These are phyloP conservation scores for Dactylellina drechsleri DNA, from an alignment of 2,329 filamentous ascomycete species.

Conservation along the genomic window DNA sequence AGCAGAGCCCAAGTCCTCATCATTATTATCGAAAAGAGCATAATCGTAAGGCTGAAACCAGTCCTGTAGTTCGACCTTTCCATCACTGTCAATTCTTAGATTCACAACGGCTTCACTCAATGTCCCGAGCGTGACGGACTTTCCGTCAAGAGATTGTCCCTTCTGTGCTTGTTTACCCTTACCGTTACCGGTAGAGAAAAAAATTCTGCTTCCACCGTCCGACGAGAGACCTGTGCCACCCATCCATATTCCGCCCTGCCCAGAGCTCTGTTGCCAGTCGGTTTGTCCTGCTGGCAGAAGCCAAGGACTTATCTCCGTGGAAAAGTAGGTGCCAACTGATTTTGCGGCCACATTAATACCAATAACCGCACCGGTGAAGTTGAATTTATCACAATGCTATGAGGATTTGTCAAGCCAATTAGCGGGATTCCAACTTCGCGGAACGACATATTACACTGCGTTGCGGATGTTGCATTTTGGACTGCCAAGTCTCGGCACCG, in stretches of 20 bases:
- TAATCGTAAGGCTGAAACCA: slow-evolving; percentile 69
- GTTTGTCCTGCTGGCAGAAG: slow-evolving; percentile 59
- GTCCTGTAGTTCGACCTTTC: slow-evolving; percentile 65
- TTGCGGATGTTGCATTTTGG: slow-evolving; percentile 22
- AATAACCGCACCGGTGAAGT: slow-evolving; percentile 63
- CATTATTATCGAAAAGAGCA: slow-evolving; percentile 50
- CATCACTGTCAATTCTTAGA: slow-evolving; percentile 59
- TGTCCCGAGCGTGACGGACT: slow-evolving; percentile 56
- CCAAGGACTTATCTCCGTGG: slow-evolving; percentile 64
- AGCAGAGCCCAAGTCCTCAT: slow-evolving; percentile 64
- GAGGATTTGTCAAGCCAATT: not conserved
- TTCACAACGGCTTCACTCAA: slow-evolving; percentile 62
- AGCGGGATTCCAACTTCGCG: not conserved
- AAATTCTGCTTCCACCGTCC: slow-evolving; percentile 59
- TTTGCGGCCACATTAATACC: slow-evolving; percentile 65
- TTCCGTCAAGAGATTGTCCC: slow-evolving; percentile 42
- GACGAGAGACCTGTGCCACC: slow-evolving; percentile 61
- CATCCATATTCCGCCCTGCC: slow-evolving; percentile 62
- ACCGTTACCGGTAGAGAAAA: slow-evolving; percentile 58
- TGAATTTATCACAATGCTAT: slow-evolving; percentile 68
- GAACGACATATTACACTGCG: not conserved
- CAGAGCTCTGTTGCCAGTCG: slow-evolving; percentile 60
- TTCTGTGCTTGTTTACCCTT: slow-evolving; percentile 51
- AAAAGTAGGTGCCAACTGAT: slow-evolving; percentile 61
- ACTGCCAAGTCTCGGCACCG: not conserved